These are phyloP conservation scores for Kickxella alabastrina DNA, from an alignment of 192 early-diverging fungal genomes.

Conservation along the genomic window DNA sequence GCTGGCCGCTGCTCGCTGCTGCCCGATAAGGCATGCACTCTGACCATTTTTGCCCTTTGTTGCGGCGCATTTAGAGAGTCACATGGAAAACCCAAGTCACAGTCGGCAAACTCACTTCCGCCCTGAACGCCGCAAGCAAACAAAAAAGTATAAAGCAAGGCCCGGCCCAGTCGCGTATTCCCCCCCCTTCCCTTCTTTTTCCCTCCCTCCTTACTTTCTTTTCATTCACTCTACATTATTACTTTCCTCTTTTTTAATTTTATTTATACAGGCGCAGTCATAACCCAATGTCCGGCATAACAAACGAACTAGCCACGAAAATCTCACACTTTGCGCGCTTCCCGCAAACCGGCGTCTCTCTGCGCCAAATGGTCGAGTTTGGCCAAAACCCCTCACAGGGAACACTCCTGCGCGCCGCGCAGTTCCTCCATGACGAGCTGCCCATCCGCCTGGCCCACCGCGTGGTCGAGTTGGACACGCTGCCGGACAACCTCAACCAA, in stretches of 20 bases:
- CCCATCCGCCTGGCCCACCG: conserved; percentile 91
- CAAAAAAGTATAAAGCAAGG: no score
- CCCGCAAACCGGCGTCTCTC: conserved; percentile 89
- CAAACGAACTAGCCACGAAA: conserved; percentile 62
- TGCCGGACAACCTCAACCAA: conserved; percentile 78
- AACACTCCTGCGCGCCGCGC: conserved; percentile 69
- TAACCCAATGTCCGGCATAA: conserved; percentile 28
- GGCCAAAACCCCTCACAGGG: conserved; percentile 78
- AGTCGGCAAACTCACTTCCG: no score
- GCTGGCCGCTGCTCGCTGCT: no score
- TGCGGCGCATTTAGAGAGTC: no score
- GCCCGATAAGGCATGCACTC: no score
- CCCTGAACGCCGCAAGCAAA: no score
- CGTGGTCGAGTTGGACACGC: conserved; percentile 89
- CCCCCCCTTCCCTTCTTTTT: not conserved
- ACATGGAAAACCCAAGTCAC: no score
- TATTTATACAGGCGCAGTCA: not conserved
- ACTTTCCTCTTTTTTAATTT: not conserved
- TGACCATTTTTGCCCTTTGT: no score
- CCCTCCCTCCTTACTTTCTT: not conserved
- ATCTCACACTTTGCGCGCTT: conserved; percentile 77
- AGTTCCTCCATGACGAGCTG: conserved; percentile 85
- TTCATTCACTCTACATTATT: not conserved
- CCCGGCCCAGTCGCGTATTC: no score
- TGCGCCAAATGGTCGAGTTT: conserved; percentile 95